Percentiles rank a stretch among this genome's conserved stretches.
These are phyloP conservation scores for Delphinella strobiligena DNA, from an alignment of 2,329 filamentous ascomycete genomes.

Conservation along the genomic window DNA sequence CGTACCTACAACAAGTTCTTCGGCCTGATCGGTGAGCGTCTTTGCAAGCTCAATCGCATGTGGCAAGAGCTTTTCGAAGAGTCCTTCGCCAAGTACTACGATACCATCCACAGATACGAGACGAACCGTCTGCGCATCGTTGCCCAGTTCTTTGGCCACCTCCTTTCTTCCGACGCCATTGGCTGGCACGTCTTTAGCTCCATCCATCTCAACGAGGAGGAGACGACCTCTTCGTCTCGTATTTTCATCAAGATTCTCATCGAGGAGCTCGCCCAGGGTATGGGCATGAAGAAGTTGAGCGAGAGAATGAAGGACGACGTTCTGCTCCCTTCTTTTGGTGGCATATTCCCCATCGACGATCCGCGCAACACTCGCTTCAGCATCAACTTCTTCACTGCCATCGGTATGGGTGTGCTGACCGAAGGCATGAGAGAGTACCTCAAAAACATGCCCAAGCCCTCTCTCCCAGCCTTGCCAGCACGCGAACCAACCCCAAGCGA, in stretches of 20 bases:
- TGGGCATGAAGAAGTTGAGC: slow-evolving; percentile 71
- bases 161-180: slow-evolving; percentile 77
- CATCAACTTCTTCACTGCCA: slow-evolving; percentile 99
- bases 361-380: slow-evolving; percentile 87
- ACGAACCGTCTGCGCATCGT: slow-evolving; percentile 93
- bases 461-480: slow-evolving; percentile 52
- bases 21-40: slow-evolving; percentile 83
- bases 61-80: slow-evolving; percentile 92
- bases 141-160: slow-evolving; percentile 85
- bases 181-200: slow-evolving; percentile 82
- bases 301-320: slow-evolving; percentile 66
- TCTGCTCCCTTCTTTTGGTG: slow-evolving; percentile 65
- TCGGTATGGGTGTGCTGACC: slow-evolving; percentile 88
- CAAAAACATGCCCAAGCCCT: slow-evolving; percentile 78
- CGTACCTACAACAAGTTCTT: slow-evolving; percentile 97
- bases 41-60: slow-evolving; percentile 88
- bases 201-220: slow-evolving; percentile 87
- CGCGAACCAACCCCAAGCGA: slow-evolving; percentile 43
- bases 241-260: slow-evolving; percentile 99
- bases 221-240: slow-evolving; percentile 89
- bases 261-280: slow-evolving; percentile 76
- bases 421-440: slow-evolving; percentile 90
- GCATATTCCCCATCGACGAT: slow-evolving; percentile 82
- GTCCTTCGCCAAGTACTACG: slow-evolving; percentile 85
- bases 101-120: slow-evolving; percentile 93